Evolutionary conservation across 352 stramenopile species (phyloP).

Genomic region (Phytophthora cryptogea): DNA sequence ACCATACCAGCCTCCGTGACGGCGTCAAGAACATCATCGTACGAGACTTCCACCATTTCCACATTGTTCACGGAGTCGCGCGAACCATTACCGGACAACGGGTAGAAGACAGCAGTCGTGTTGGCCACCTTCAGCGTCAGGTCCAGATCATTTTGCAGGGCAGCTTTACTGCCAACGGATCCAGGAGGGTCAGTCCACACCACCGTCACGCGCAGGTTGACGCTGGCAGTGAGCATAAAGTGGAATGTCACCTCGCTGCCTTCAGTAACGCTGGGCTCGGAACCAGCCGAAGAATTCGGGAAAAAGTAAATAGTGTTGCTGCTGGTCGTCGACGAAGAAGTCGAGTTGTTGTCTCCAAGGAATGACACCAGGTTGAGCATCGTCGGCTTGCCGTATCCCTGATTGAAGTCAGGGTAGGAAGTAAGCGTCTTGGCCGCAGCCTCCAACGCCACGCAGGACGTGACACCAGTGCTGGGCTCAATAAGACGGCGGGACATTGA

Average conservation of each 20-base stretch:
- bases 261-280: slow-evolving; percentile 58
- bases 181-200: slow-evolving; percentile 76
- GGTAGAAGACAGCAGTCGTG: slow-evolving; percentile 59
- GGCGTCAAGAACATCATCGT: slow-evolving; percentile 43
- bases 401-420: slow-evolving; percentile 66
- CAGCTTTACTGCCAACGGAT: slow-evolving; percentile 50
- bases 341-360: slow-evolving; percentile 24
- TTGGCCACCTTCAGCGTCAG: slow-evolving; percentile 59
- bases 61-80: slow-evolving; percentile 77
- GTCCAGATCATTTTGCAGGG: slow-evolving; percentile 77
- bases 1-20: slow-evolving; percentile 37
- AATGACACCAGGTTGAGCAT: slow-evolving; percentile 66
- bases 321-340: slow-evolving; percentile 16
- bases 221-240: slow-evolving; percentile 55
- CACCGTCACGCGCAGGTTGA: slow-evolving; percentile 69
- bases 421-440: slow-evolving; percentile 31
- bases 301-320: slow-evolving; percentile 57
- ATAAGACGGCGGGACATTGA: slow-evolving; percentile 58
- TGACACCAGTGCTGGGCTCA: slow-evolving; percentile 43
- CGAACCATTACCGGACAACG: slow-evolving; percentile 60
- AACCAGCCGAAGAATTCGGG: slow-evolving; percentile 50
- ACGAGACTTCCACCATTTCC: slow-evolving; percentile 77
- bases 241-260: slow-evolving; percentile 53
- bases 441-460: slow-evolving; percentile 60
- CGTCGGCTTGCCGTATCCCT: slow-evolving; percentile 79